A percentile compares a stretch with the other conserved stretches of the same genome.
Evolutionary conservation across 129 eudicot species (phyloP).

Genomic region (Logfia minima): DNA sequence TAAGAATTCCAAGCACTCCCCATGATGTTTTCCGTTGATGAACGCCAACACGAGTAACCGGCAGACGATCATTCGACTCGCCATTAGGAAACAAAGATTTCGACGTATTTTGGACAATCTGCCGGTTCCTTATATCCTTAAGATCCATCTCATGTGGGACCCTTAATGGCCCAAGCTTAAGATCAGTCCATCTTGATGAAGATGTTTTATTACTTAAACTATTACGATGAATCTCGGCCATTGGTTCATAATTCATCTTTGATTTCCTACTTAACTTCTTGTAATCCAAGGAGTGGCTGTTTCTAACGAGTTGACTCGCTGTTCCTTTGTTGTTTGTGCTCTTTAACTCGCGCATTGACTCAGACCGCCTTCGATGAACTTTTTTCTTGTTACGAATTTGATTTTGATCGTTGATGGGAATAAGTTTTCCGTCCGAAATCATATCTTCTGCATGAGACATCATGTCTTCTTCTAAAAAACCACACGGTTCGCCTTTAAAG

Average conservation of each 20-base stretch:
- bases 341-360: constrained; percentile 48
- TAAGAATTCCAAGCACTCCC: constrained; percentile 57
- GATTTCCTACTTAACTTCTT: constrained; percentile 39
- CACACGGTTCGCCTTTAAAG: constrained; percentile 35
- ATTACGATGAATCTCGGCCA: constrained; percentile 32
- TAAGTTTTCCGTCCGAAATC: constrained; percentile 59
- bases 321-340: constrained; percentile 17
- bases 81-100: constrained; percentile 24
- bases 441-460: constrained; percentile 82
- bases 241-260: constrained; percentile 31
- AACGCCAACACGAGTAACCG: constrained; percentile 19
- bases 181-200: constrained; percentile 53
- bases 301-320: constrained; percentile 33
- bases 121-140: constrained; percentile 60
- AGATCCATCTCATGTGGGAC: constrained; percentile 67
- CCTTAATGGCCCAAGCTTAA: constrained; percentile 51
- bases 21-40: constrained; percentile 51
- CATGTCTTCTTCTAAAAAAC: constrained; percentile 14
- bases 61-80: constrained; percentile 10
- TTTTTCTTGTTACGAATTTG: neutral
- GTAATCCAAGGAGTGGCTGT: constrained; percentile 53
- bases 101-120: constrained; percentile 40
- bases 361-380: constrained; percentile 34
- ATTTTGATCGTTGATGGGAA: constrained; percentile 41
- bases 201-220: constrained; percentile 34